phyloP scores from a whole-genome alignment of 768 basidiomycete species.

The Tylopilus plumbeoviolaceoides region DNA sequence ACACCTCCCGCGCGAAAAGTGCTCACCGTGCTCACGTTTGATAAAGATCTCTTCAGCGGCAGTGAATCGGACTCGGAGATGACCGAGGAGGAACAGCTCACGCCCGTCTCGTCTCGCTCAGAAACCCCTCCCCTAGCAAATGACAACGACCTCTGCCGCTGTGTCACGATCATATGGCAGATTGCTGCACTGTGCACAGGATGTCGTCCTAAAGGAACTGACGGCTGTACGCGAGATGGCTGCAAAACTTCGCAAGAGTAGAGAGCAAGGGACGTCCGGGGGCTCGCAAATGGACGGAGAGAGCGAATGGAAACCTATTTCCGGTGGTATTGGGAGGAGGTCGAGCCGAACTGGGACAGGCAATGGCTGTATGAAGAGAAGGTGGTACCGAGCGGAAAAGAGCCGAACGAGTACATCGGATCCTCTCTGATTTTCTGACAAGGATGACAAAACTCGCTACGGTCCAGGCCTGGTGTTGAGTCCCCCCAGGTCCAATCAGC shows the following conservation, averaged over 20 bases:
- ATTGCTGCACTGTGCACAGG: too few species aligned
- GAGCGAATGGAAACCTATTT: conserved; percentile 28
- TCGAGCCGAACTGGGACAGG: conserved; percentile 19
- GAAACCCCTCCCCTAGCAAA: conserved; percentile 19
- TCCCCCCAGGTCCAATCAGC: too few species aligned
- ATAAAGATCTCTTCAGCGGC: conserved; percentile 13
- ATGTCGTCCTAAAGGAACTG: conserved; percentile 1
- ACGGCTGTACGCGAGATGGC: conserved; percentile 13
- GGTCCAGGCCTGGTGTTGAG: too few species aligned
- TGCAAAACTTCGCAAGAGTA: conserved; percentile 15
- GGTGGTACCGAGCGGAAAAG: neutral
- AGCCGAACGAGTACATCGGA: conserved; percentile 4
- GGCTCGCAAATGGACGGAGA: conserved; percentile 18
- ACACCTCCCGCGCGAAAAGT: neutral
- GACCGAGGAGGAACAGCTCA: conserved; percentile 18
- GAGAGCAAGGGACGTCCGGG: conserved; percentile 22
- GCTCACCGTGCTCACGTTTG: neutral
- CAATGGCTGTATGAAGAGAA: conserved; percentile 24
- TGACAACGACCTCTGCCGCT: conserved; percentile 17
- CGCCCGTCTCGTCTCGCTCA: conserved; percentile 21
- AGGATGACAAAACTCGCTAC: too few species aligned
- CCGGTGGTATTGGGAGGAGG: conserved; percentile 27
- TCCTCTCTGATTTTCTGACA: too few species aligned
- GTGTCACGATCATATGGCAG: conserved; percentile 25
- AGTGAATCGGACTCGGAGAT: conserved; percentile 26